phyloP scores from a whole-genome alignment of 2,329 filamentous ascomycete genomes.

The Lachnellula arida region DNA sequence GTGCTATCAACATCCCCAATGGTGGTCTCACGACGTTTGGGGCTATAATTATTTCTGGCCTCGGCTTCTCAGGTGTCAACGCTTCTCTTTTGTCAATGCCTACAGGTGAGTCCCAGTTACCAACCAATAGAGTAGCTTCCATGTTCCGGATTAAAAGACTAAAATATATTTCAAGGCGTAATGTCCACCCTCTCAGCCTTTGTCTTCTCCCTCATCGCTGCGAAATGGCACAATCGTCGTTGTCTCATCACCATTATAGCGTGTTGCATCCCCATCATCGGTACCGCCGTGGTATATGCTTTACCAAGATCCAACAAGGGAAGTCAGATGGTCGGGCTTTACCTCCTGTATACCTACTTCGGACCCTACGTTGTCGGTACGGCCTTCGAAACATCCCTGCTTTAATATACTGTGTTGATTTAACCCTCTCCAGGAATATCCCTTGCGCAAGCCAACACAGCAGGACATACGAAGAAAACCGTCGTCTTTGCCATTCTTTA shows the following conservation, averaged over 20 bases:
- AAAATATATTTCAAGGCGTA: no score
- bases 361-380: slow-evolving; percentile 29
- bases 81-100: no score
- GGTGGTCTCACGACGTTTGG: no score
- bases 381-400: slow-evolving; percentile 6
- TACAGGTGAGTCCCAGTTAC: no score
- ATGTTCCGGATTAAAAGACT: no score
- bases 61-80: no score
- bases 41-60: no score
- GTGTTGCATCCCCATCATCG: slow-evolving; percentile 30
- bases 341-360: slow-evolving; percentile 33
- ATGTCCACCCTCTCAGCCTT: slow-evolving; percentile 25
- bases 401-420: no score
- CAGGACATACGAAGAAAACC: slow-evolving; percentile 60
- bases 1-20: no score
- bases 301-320: slow-evolving; percentile 32
- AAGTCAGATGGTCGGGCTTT: slow-evolving; percentile 37
- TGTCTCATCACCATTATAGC: slow-evolving; percentile 31
- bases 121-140: no score
- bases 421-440: no score
- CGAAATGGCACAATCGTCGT: slow-evolving; percentile 29
- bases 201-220: slow-evolving; percentile 29
- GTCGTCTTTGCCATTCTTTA: slow-evolving; percentile 59
- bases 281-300: slow-evolving; percentile 29
- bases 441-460: slow-evolving; percentile 52